Base-by-base conservation (phyloP, 371 early-diverging fungal genomes). In the Mucor saturninus region DNA sequence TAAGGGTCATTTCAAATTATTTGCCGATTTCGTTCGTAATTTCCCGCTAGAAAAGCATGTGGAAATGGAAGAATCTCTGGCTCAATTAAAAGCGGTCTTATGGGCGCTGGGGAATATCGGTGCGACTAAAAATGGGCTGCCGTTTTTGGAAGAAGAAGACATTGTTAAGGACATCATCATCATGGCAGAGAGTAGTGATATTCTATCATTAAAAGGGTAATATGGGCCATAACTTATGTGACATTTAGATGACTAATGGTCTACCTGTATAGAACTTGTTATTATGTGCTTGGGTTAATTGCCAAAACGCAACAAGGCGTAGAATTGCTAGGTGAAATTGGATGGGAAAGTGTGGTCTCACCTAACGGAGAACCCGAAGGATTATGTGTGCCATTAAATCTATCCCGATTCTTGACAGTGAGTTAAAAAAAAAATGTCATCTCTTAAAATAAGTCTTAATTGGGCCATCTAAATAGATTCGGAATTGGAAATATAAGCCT, bases 91-190 rank as follows among this genome's bases (percentile, higher is more conserved):
- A 60, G 86, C 93, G 2, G 85, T 87, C 3, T 65, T 93, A 0
- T 94, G 94, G 94, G 91, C 93, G 0, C 75, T 92, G 56, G 93
- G 93, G 4, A 86, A 91, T 61, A 91, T 95, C 63, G 95, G 93
- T 0, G 76, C 93, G 0, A 86, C 88, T 0, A 74, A 72, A 8
- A 81, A 80, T 39, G 95, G 95, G 0, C 59, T 92, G 7, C 80
- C 87, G 3, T 88, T 93, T 54, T 63, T 95, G 38, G 81, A 86
- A 29, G 86, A 91, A 59, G 89, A 86, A 50, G 85, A 91, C 46
- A 68, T 91, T 59, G 79, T 93, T 15, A 80, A 85, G 48, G 86
- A 90, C 63, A 90, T 95, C 40, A 83, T 89, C 0, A 70, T 75
- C 28, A 80, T 94, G 65, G 91, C 92, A 1, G 83, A 89, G 64